A percentile compares a stretch with the other conserved stretches of the same genome.
phyloP scores from a whole-genome alignment of 257 asterid species.

The Capsicum baccatum region DNA sequence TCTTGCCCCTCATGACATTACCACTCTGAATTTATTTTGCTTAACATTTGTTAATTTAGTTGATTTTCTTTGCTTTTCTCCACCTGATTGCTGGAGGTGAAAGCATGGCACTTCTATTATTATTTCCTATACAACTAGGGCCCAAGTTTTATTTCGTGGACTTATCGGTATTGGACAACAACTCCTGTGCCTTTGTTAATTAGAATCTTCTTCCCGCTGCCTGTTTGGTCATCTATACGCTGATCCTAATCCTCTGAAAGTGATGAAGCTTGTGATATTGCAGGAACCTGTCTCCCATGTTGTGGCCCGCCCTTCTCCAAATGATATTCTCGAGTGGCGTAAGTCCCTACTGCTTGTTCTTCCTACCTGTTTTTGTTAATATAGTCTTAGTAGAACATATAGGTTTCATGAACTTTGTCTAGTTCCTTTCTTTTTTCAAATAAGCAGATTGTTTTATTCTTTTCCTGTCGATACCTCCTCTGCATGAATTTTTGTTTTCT shows the following conservation, averaged over 20 bases:
- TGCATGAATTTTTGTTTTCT: not conserved
- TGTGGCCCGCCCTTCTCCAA: conserved; percentile 93
- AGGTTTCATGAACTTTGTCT: not conserved
- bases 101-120: not conserved
- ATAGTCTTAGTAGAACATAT: not conserved
- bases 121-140: not conserved
- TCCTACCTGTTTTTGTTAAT: not conserved
- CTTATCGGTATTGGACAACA: not conserved
- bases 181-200: not conserved
- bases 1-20: not conserved
- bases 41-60: not conserved
- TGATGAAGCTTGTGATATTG: conserved; percentile 1
- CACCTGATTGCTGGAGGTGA: not conserved
- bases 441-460: not conserved
- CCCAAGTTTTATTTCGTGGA: conserved; percentile 1
- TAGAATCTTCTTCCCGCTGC: not conserved
- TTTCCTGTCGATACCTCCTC: conserved; percentile 12
- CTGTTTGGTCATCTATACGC: conserved; percentile 9
- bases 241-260: not conserved
- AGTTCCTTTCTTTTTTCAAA: not conserved
- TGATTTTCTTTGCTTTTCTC: not conserved
- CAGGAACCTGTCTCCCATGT: conserved; percentile 98
- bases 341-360: conserved; percentile 48
- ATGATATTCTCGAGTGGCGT: conserved; percentile 99
- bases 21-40: not conserved